Evolutionary conservation across 108 stramenopile species (phyloP).

Genomic region (Nannochloropsis gaditana): DNA sequence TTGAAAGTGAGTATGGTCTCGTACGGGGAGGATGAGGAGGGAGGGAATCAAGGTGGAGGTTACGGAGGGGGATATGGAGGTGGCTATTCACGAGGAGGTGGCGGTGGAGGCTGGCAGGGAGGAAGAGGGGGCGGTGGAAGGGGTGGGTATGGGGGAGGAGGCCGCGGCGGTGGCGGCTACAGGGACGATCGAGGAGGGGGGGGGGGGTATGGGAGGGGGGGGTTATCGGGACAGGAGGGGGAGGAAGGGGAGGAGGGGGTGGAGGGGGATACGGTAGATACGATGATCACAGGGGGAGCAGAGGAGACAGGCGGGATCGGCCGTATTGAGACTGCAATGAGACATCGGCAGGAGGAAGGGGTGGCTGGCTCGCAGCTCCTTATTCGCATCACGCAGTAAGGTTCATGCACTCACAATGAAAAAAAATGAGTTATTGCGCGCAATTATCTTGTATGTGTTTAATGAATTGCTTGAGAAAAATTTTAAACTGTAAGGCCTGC

Average conservation of each 20-base stretch:
- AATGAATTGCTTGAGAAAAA: too few relatives aligned
- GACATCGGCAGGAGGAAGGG: too few relatives aligned
- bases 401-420: too few relatives aligned
- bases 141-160: not conserved
- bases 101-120: not conserved
- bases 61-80: not conserved
- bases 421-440: too few relatives aligned
- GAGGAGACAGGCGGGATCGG: not conserved
- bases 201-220: not conserved
- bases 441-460: too few relatives aligned
- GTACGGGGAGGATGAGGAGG: constrained; percentile 15
- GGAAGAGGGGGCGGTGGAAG: not conserved
- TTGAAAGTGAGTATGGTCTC: constrained; percentile 36
- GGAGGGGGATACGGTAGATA: constrained; percentile 14
- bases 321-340: not conserved
- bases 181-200: not conserved
- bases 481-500: too few relatives aligned
- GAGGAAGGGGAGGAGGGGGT: not conserved
- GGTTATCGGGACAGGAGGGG: not conserved
- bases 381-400: too few relatives aligned
- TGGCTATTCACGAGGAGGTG: not conserved
- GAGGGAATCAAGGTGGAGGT: not conserved
- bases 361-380: too few relatives aligned
- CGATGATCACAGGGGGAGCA: not conserved
- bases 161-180: not conserved